These are phyloP conservation scores for Monilinia fructicola DNA, from an alignment of 2,329 filamentous ascomycete genomes.

Conservation along the genomic window DNA sequence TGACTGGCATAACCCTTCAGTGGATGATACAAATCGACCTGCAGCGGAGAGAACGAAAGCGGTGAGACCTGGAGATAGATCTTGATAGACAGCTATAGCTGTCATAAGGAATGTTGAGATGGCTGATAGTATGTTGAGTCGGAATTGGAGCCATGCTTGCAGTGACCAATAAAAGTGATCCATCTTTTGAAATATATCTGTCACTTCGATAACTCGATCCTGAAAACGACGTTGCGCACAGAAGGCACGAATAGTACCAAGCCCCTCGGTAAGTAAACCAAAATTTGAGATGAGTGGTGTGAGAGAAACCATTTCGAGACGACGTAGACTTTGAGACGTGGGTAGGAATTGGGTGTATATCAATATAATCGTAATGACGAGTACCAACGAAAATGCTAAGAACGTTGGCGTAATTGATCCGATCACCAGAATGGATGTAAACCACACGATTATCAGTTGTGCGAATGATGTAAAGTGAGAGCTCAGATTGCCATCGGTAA, in stretches of 20 bases:
- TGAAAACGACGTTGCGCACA: constrained; percentile 78
- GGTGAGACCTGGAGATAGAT: constrained; percentile 74
- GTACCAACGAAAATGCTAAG: constrained; percentile 65
- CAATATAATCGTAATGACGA: constrained; percentile 67
- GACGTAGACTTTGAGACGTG: constrained; percentile 76
- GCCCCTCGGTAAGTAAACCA: constrained; percentile 78
- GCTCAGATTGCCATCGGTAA: constrained; percentile 83
- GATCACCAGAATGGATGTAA: constrained; percentile 74
- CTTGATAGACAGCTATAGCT: constrained; percentile 69
- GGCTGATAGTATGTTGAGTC: constrained; percentile 72
- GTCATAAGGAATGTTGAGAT: constrained; percentile 73
- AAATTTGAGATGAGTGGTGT: constrained; percentile 92
- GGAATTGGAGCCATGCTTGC: constrained; percentile 79
- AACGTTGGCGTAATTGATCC: constrained; percentile 76
- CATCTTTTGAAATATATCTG: constrained; percentile 89
- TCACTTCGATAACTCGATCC: constrained; percentile 73
- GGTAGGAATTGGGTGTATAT: constrained; percentile 79
- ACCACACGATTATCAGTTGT: constrained; percentile 69
- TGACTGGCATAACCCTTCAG: constrained; percentile 71
- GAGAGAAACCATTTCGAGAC: constrained; percentile 85
- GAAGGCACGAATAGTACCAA: constrained; percentile 85
- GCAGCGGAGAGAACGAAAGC: constrained; percentile 81
- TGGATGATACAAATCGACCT: constrained; percentile 65
- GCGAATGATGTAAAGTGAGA: constrained; percentile 69
- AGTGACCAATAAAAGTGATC: constrained; percentile 95